Evolutionary conservation across 164 flowering plant species (phyloP).

Genomic region (Paratinospora sagittata): DNA sequence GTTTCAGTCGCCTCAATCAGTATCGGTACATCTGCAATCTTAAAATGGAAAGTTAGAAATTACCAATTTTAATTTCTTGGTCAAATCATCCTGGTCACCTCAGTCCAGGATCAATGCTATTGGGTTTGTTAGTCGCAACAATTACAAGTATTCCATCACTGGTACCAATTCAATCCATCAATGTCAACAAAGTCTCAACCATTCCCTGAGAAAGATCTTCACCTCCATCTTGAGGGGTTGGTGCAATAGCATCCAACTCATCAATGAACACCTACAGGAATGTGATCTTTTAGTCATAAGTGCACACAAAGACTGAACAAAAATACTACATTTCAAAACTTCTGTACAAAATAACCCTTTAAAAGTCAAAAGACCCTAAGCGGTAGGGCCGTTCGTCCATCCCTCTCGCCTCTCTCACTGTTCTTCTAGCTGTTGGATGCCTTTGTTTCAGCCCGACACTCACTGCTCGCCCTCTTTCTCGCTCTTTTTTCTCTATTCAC

Average conservation of each 20-base stretch:
- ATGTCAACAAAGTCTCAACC: constrained; percentile 77
- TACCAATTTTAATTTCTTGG: constrained; percentile 91
- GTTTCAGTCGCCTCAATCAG: not conserved
- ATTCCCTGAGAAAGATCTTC: constrained; percentile 84
- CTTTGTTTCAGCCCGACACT: no score
- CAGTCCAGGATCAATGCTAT: constrained; percentile 85
- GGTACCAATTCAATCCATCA: constrained; percentile 99
- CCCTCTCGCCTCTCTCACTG: no score
- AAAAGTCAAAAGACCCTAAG: no score
- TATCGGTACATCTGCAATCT: not conserved
- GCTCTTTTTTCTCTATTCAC: no score
- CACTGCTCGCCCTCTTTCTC: no score
- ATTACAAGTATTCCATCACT: constrained; percentile 60
- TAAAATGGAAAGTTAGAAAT: constrained; percentile 3
- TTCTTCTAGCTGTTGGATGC: no score
- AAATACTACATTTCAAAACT: no score
- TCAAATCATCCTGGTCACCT: constrained; percentile 93
- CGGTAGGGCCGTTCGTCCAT: no score
- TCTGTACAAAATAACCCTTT: no score
- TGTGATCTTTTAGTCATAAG: not conserved
- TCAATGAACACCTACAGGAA: constrained; percentile 76
- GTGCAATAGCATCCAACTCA: constrained; percentile 98
- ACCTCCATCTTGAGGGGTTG: constrained; percentile 81
- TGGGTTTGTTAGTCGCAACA: constrained; percentile 87
- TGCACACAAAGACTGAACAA: no score